These are phyloP conservation scores for Asterionellopsis glacialis DNA, from an alignment of 108 stramenopile genomes.

Conservation along the genomic window DNA sequence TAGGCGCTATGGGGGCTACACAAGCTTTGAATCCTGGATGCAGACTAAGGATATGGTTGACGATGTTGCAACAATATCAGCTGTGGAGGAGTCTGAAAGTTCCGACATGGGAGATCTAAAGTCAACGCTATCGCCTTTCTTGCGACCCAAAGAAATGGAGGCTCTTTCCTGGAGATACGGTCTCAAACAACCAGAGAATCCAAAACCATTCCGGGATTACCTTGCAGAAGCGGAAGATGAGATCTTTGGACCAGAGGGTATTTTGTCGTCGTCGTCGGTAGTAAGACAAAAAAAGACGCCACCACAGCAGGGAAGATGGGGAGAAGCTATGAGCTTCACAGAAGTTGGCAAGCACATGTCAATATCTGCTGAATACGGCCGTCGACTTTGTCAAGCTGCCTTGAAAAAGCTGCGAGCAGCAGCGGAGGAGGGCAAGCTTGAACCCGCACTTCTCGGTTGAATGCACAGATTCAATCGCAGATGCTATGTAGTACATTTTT, in stretches of 20 bases:
- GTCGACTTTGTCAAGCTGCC: constrained; percentile 56
- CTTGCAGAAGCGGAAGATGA: constrained; percentile 63
- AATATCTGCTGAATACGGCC: constrained; percentile 75
- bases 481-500: neutral
- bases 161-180: constrained; percentile 77
- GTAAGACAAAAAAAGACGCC: constrained; percentile 1
- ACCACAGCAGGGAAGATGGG: constrained; percentile 24
- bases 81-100: constrained; percentile 5
- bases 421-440: constrained; percentile 64
- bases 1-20: constrained; percentile 30
- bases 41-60: constrained; percentile 20
- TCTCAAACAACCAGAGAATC: constrained; percentile 19
- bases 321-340: constrained; percentile 62
- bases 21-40: constrained; percentile 48
- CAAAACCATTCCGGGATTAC: constrained; percentile 42
- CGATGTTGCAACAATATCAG: constrained; percentile 7
- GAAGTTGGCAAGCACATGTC: constrained; percentile 80
- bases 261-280: constrained; percentile 4
- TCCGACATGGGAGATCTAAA: constrained; percentile 42
- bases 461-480: no score
- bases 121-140: constrained; percentile 45
- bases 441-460: constrained; percentile 32
- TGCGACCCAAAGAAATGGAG: constrained; percentile 73
- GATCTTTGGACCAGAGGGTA: constrained; percentile 33
- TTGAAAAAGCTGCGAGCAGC: constrained; percentile 60